A percentile compares a stretch with the other conserved stretches of the same genome.
These are phyloP conservation scores for Diaporthe sp. DNA, from an alignment of 2,329 filamentous ascomycete species.

Conservation along the genomic window DNA sequence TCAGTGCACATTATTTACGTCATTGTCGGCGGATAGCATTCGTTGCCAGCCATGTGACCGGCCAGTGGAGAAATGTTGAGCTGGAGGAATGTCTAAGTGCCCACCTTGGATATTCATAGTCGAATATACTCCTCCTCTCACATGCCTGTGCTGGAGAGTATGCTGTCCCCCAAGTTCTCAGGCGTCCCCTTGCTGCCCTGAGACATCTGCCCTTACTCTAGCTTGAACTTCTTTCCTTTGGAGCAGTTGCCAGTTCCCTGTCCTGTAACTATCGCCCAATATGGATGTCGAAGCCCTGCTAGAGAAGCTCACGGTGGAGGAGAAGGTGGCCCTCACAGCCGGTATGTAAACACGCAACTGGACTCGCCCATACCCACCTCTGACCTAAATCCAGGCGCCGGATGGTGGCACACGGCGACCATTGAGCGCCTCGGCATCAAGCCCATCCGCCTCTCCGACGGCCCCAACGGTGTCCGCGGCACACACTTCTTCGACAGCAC, in stretches of 20 bases:
- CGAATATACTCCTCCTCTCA: background rate
- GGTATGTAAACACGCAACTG: background rate
- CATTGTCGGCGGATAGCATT: constrained; percentile 20
- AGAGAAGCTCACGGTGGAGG: constrained; percentile 17
- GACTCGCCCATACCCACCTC: background rate
- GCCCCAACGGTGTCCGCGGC: constrained; percentile 54
- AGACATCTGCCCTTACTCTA: background rate
- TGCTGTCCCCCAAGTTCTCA: background rate
- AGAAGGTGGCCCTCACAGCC: constrained; percentile 20
- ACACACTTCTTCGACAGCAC: constrained; percentile 49
- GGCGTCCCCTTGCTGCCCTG: background rate
- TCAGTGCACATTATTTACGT: background rate
- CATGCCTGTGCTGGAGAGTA: background rate
- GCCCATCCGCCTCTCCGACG: constrained; percentile 44
- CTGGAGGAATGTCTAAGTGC: background rate
- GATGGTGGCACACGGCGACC: constrained; percentile 38
- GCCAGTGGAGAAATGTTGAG: constrained; percentile 7
- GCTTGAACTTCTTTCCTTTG: background rate
- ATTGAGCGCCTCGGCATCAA: constrained; percentile 37
- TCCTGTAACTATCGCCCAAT: background rate
- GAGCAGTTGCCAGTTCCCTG: background rate
- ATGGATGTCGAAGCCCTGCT: constrained; percentile 13
- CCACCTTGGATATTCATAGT: background rate
- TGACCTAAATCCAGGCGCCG: background rate
- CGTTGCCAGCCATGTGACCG: constrained; percentile 5